These are phyloP conservation scores for Gossypium lobatum DNA, from an alignment of 441 rosid species.

Conservation along the genomic window DNA sequence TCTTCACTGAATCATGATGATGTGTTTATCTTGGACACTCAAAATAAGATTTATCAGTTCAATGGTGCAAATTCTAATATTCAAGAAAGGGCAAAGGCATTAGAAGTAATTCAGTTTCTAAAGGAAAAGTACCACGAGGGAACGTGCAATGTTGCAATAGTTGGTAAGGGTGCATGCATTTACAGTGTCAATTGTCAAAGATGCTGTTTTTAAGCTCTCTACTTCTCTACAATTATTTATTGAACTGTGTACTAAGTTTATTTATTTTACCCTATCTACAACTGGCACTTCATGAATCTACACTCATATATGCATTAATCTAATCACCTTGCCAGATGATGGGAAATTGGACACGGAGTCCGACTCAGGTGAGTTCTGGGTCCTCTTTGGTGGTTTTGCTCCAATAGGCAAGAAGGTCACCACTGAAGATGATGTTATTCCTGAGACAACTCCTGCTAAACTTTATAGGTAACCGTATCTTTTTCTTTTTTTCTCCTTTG, in stretches of 20 bases:
- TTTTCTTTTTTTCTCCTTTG: too few species aligned
- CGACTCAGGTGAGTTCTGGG: constrained; percentile 99
- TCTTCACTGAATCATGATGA: constrained; percentile 97
- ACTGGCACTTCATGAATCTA: background rate
- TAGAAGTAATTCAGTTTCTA: constrained; percentile 93
- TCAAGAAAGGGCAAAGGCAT: constrained; percentile 99
- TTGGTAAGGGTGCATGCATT: constrained; percentile 57
- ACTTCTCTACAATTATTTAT: background rate
- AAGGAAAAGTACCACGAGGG: constrained; percentile 97
- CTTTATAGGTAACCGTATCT: constrained; percentile 50
- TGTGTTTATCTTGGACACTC: constrained; percentile 84
- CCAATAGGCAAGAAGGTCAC: constrained; percentile 87
- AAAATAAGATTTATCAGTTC: constrained; percentile 88
- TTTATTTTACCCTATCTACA: background rate
- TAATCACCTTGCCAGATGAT: constrained; percentile 54
- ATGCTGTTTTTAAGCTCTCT: too few species aligned
- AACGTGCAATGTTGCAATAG: constrained; percentile 82
- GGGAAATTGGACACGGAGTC: constrained; percentile 97
- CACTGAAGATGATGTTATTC: constrained; percentile 68
- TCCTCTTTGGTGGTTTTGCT: constrained; percentile 98
- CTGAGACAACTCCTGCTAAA: constrained; percentile 70
- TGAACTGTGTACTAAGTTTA: background rate
- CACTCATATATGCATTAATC: constrained; percentile 15
- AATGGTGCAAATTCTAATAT: constrained; percentile 95
- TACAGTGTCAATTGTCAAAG: background rate